These are phyloP conservation scores for Dalbergia cultrata DNA, from an alignment of 306 rosid genomes.

Conservation along the genomic window DNA sequence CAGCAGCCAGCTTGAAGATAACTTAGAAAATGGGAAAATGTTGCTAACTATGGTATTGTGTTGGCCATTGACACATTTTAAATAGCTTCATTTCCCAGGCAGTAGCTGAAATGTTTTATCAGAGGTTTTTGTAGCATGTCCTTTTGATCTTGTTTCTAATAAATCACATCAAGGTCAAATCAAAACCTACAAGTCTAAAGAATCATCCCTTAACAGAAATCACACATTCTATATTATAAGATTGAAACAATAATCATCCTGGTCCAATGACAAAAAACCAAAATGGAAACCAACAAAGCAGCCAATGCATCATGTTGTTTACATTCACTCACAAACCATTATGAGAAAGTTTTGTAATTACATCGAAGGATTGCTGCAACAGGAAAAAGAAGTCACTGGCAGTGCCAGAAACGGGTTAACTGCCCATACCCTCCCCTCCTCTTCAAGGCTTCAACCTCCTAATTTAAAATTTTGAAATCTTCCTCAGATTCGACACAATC, in stretches of 20 bases:
- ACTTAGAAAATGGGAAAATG: neutral
- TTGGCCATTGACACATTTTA: conserved; percentile 1
- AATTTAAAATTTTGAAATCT: neutral
- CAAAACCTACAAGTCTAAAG: neutral
- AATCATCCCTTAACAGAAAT: conserved; percentile 4
- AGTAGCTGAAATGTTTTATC: conserved; percentile 18
- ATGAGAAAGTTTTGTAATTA: neutral
- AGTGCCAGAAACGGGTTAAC: neutral
- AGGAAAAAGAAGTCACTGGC: neutral
- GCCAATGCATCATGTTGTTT: conserved; percentile 3
- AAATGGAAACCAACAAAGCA: neutral
- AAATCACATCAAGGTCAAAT: conserved; percentile 17
- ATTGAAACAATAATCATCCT: conserved; percentile 23
- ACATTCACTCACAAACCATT: conserved; percentile 12
- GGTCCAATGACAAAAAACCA: neutral
- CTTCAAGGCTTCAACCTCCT: neutral
- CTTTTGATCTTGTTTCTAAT: neutral
- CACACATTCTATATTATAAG: neutral
- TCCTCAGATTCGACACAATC: neutral
- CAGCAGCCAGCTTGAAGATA: conserved; percentile 3
- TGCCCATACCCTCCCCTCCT: neutral
- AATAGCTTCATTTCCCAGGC: conserved; percentile 22
- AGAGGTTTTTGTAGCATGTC: conserved; percentile 24
- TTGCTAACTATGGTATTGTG: neutral
- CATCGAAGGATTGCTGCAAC: neutral